Evolutionary conservation across 257 asterid genomes (phyloP).

Genomic region (Solanum chiquidenum): DNA sequence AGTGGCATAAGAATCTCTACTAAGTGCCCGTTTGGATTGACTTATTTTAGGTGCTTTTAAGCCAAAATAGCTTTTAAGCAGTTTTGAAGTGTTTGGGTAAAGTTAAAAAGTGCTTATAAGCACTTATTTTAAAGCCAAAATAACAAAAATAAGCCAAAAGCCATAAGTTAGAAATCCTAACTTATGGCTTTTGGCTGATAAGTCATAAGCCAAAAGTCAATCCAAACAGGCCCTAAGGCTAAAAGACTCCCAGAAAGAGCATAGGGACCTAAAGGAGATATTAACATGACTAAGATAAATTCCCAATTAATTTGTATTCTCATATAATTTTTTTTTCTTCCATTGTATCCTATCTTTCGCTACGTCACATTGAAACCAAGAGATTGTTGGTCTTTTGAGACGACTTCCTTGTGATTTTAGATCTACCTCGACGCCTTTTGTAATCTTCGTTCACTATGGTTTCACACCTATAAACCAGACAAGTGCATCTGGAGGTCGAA

Average conservation of each 20-base stretch:
- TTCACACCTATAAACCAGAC: background rate
- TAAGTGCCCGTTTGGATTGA: too few relatives aligned
- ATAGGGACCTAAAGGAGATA: background rate
- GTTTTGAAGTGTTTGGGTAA: too few relatives aligned
- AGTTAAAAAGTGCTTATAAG: too few relatives aligned
- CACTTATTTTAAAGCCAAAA: too few relatives aligned
- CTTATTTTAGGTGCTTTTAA: too few relatives aligned
- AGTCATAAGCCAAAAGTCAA: too few relatives aligned
- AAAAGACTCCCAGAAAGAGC: background rate
- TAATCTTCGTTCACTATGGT: background rate
- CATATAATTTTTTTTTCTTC: background rate
- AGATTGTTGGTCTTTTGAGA: background rate
- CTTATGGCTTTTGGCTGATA: too few relatives aligned
- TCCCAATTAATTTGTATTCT: background rate
- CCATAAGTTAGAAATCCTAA: too few relatives aligned
- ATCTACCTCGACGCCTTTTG: background rate
- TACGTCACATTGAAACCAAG: background rate
- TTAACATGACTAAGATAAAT: background rate
- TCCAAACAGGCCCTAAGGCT: background rate
- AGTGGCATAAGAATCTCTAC: background rate
- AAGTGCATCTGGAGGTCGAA: background rate
- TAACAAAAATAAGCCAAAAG: too few relatives aligned
- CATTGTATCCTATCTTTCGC: background rate
- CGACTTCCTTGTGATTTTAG: background rate
- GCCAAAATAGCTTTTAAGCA: too few relatives aligned